Evolutionary conservation across 2,329 filamentous ascomycete genomes (phyloP), one percentile per base, ranked within the genome.

Genomic region (Fusarium sp.): DNA sequence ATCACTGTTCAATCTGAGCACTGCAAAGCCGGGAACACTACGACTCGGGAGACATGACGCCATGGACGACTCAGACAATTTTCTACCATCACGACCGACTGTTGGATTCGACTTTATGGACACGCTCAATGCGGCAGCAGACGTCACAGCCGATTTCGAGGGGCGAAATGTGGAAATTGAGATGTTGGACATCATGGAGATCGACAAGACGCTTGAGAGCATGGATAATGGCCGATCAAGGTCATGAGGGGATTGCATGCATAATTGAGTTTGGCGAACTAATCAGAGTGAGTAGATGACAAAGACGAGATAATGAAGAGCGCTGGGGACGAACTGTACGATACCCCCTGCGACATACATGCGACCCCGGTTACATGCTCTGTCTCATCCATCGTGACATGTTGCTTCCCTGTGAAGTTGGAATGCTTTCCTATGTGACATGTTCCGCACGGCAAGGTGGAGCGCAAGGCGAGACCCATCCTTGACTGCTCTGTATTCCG

Each of bases 401-500:
- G 20, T 10, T 17, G 6, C 22, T 41, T 52, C 22, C 44, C n/a
- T 27, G 57, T 60, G 45, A 62, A 50, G 23, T 52, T 53, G 9
- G 20, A 44, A n/a, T 39, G 15, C 20, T 30, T 52, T 41, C 27
- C 40, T 27, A 39, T n/a, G 33, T 54, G 66, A 55, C 62, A 65
- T 52, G 55, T 74, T 87, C 87, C 88, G 88, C 88, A 88, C 86
- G 87, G 87, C 87, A 84, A 87, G 88, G 88, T 90, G 88, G 88
- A 90, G 88, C 87, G 87, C 88, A 90, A 90, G 88, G 88, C 86
- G 87, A 90, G 88, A 88, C 77, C 82, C 81, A 87, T 90, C 88
- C 88, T 90, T 90, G 88, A 84, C 81, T 83, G 85, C 87, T 90
- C 86, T 90, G 88, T 90, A 90, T 90, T 90, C 88, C 87, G 88